Base-by-base conservation (phyloP, 164 flowering plant genomes). In the Dillenia turbinata region DNA sequence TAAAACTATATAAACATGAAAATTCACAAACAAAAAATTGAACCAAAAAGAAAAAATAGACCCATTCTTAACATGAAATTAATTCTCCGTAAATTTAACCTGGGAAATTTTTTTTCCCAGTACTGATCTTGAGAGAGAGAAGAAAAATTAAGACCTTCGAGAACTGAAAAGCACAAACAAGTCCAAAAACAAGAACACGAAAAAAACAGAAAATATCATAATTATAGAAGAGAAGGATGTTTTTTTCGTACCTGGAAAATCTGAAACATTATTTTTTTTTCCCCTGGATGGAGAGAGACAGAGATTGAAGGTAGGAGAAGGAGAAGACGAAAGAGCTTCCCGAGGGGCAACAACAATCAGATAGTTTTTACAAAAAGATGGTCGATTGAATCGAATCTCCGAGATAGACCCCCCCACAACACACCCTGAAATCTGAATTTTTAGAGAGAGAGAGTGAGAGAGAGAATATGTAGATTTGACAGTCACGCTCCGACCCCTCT, bases 321-420 rank as follows among this genome's bases (percentile, higher is more conserved):
- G 24, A 10, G 15, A 59, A 5, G 6, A 33, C 40, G 40, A 33
- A 58, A 47, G 47, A 46, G 73, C 51, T 64, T 68, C 71, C 71
- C 65, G 59, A 58, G 56, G 49, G 56, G 47, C 43, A 57, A 22
- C 40, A 4, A 33, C 40, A 33, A 33, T 33, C 40, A 33, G 40
- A 33, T 33, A 33, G 40, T 33, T 33, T 33, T 33, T 33, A 12
- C 43, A 43, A 44, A 61, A 70, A 61, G 66, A 63, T 63, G 71
- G 71, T n/a, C 69, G 76, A 69, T 63, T 69, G 53, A 63, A 66
- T 74, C 71, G 65, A 69, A 70, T 66, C 68, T 63, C 64, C 54
- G 59, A 60, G 49, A 51, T 44, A 60, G 43, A n/a, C 26, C 2
- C 9, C 9, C 40, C 40, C 40, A 33, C 5, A 5, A 4, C 0